These are phyloP conservation scores for Sparassis latifolia DNA, from an alignment of 1,284 basidiomycete genomes.

Conservation along the genomic window DNA sequence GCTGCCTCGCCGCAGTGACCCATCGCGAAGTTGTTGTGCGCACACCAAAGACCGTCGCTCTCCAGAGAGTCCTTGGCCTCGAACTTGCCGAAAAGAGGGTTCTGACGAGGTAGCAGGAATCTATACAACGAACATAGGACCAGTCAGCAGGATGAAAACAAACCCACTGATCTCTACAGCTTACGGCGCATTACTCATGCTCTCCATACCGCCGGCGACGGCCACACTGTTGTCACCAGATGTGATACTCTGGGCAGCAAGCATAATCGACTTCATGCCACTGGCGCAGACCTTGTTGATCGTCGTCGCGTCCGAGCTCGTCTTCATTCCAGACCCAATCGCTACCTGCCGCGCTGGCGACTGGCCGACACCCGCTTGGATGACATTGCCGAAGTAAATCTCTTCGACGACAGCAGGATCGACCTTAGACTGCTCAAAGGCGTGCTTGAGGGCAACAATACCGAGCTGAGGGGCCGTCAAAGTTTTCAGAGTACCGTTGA, in stretches of 20 bases:
- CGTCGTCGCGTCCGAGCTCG: constrained; percentile 92
- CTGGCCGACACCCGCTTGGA: constrained; percentile 94
- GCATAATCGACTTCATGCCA: constrained; percentile 91
- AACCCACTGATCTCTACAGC: constrained; percentile 22
- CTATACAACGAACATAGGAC: constrained; percentile 32
- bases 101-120: constrained; percentile 87
- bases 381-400: constrained; percentile 94
- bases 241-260: constrained; percentile 87
- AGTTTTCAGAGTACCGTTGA: constrained; percentile 86
- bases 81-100: constrained; percentile 87
- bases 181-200: constrained; percentile 94
- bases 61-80: constrained; percentile 85
- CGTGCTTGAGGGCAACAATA: constrained; percentile 83
- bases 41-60: constrained; percentile 92
- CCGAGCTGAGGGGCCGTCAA: constrained; percentile 92
- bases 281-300: constrained; percentile 99
- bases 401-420: constrained; percentile 85
- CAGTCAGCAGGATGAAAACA: not conserved
- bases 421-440: constrained; percentile 76
- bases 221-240: constrained; percentile 84
- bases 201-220: constrained; percentile 95
- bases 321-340: constrained; percentile 77
- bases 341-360: constrained; percentile 95
- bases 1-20: constrained; percentile 90
- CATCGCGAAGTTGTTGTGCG: constrained; percentile 95